Evolutionary conservation across 495 filamentous ascomycete species (phyloP).

Genomic region (Hypoxylon crocopeplum): DNA sequence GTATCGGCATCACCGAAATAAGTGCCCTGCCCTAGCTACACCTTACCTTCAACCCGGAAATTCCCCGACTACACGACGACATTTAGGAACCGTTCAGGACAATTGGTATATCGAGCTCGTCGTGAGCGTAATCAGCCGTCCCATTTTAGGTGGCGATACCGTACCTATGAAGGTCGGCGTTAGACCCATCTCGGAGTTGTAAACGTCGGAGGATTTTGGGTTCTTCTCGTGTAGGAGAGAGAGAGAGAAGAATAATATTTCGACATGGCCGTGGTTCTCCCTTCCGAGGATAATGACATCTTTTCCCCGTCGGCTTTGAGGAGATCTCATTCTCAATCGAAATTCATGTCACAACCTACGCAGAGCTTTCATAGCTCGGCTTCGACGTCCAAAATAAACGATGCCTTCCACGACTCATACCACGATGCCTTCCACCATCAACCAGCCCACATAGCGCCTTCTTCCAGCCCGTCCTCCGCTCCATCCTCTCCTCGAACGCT

Average conservation of each 20-base stretch:
- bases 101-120: conserved; percentile 1
- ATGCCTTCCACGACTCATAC: conserved; percentile 42
- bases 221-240: conserved; percentile 8
- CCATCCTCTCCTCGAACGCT: conserved; percentile 51
- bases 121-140: conserved; percentile 6
- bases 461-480: conserved; percentile 58
- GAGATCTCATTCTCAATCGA: conserved; percentile 57
- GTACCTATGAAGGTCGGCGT: conserved; percentile 27
- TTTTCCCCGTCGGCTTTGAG: conserved; percentile 52
- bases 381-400: conserved; percentile 51
- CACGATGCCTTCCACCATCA: conserved; percentile 36
- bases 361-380: conserved; percentile 49
- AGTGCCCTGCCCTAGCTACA: conserved; percentile 9
- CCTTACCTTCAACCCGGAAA: conserved; percentile 11
- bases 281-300: conserved; percentile 53
- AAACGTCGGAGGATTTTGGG: conserved; percentile 28
- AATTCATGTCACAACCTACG: conserved; percentile 44
- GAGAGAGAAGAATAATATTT: conserved; percentile 3
- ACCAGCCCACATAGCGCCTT: conserved; percentile 40
- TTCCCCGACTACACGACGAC: conserved; percentile 2
- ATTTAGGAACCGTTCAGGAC: neutral
- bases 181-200: conserved; percentile 14
- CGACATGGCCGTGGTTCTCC: conserved; percentile 54
- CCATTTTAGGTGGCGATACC: conserved; percentile 9
- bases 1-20: conserved; percentile 21